Evolutionary conservation across 805 yeast genomes (phyloP), one percentile per base, ranked within the genome.

Genomic region (Metschnikowia hibisci): DNA sequence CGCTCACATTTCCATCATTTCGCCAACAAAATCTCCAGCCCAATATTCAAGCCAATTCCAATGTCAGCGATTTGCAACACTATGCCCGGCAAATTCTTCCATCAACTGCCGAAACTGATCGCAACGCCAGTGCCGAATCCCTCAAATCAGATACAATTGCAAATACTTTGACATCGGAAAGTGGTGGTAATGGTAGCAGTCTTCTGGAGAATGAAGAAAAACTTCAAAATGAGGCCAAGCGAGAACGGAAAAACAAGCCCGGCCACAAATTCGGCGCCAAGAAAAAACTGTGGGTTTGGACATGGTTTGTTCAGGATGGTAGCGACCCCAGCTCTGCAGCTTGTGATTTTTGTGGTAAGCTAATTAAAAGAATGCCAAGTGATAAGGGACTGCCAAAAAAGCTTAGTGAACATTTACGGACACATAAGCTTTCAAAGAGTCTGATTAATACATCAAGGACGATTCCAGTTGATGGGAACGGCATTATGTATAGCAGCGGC

Each of bases 261-360:
- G 81, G 81, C 6, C 79, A 73, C 50, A 73, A 70, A 51, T 76
- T 76, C 46, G 83, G 83, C 13, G 83, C 83, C 13, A 77, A 76
- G 53, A 78, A 78, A 67, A 73, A 71, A 50, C 76, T 80, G 26
- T 78, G 82, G 82, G 82, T 78, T 11, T 78, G 83, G 83, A 60
- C 71, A 15, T 78, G 83, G 82, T 78, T 78, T 52, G 66, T 66
- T 11, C 82, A 78, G 52, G 81, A 77, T 53, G 54, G 56, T 13
- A 48, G 48, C 14, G 75, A 78, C 50, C 67, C 73, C 39, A 75
- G 76, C 43, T 47, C 71, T 14, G 82, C 82, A 2, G 73, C 73
- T 3, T 78, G 83, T 58, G 80, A 77, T 46, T 66, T 58, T 46
- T 78, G 83, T 56, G 75, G 77, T 1, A 76, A 73, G 52, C 62